phyloP scores from a whole-genome alignment of 441 rosid genomes.

The Rhodomyrtus psidioides region DNA sequence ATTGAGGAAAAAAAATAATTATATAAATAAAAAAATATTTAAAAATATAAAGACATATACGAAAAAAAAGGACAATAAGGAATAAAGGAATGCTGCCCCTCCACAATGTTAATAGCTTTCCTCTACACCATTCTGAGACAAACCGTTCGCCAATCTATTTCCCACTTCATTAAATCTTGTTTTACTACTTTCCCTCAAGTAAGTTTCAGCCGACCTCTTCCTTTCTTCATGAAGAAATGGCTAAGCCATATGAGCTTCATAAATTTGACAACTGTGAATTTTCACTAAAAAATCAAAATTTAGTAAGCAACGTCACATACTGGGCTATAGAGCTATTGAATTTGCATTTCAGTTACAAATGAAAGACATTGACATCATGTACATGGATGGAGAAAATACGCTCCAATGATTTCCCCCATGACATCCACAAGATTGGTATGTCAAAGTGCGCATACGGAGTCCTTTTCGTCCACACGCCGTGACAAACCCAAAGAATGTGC shows the following conservation, averaged over 20 bases:
- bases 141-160: too few species aligned
- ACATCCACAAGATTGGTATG: not conserved
- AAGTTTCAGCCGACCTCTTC: too few species aligned
- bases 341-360: not conserved
- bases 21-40: too few species aligned
- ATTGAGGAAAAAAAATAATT: too few species aligned
- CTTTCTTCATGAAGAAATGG: too few species aligned
- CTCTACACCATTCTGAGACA: too few species aligned
- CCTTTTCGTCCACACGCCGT: not conserved
- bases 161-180: too few species aligned
- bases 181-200: too few species aligned
- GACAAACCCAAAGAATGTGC: not conserved
- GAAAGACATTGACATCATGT: not conserved
- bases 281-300: not conserved
- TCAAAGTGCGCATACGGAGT: not conserved
- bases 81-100: too few species aligned
- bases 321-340: not conserved
- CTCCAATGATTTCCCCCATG: not conserved
- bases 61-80: too few species aligned
- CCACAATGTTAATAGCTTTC: too few species aligned
- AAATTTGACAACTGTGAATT: not conserved
- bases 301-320: not conserved
- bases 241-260: not conserved
- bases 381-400: not conserved
- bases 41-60: too few species aligned